phyloP scores from a whole-genome alignment of 331 rosid species.

The Malus hybrid region DNA sequence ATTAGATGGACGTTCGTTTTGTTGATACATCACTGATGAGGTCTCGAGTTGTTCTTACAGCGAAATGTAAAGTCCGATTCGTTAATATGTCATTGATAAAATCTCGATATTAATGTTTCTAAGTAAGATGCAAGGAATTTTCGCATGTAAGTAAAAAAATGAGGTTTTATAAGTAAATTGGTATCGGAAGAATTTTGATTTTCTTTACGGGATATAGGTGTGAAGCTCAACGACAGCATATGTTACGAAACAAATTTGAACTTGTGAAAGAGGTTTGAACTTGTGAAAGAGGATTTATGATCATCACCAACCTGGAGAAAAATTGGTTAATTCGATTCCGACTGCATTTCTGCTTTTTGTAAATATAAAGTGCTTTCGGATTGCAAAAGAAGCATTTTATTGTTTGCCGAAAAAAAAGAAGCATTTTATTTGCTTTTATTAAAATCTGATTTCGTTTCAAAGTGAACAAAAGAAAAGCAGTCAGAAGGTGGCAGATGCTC shows the following conservation, averaged over 20 bases:
- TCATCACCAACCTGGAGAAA: neutral
- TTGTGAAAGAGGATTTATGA: neutral
- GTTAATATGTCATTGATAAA: too few relatives aligned
- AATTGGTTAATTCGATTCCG: conserved; percentile 6
- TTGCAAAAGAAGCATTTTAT: conserved; percentile 11
- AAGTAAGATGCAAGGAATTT: too few relatives aligned
- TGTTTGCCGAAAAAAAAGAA: neutral
- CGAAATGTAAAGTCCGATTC: too few relatives aligned
- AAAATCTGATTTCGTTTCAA: neutral
- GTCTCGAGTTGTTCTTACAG: too few relatives aligned
- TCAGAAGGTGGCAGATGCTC: neutral
- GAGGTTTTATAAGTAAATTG: neutral
- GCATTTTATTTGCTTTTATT: conserved; percentile 13
- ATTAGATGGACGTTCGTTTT: neutral
- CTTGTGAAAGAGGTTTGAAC: neutral
- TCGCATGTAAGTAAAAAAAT: neutral
- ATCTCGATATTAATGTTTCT: neutral
- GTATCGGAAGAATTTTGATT: rapidly evolving
- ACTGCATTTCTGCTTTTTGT: conserved; percentile 1
- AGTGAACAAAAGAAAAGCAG: neutral
- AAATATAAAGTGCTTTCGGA: conserved; percentile 14
- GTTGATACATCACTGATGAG: neutral
- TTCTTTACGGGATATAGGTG: too few relatives aligned
- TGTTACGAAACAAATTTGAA: neutral
- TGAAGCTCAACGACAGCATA: rapidly evolving